Percentiles rank a stretch among this genome's conserved stretches.
phyloP scores from a whole-genome alignment of 306 rosid species.

The Pueraria montana region DNA sequence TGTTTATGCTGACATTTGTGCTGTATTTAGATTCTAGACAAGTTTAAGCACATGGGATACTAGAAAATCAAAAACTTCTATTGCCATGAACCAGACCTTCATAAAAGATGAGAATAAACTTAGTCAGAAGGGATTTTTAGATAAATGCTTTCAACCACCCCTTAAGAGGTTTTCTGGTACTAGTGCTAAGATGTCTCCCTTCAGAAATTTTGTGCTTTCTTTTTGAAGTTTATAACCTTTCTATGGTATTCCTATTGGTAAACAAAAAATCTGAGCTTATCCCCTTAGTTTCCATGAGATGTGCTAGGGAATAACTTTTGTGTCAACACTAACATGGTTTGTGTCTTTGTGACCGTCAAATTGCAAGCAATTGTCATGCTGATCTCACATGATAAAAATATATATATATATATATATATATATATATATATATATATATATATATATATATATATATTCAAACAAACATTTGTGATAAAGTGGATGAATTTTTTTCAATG shows the following conservation, averaged over 20 bases:
- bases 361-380: slow-evolving; percentile 11
- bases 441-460: no score
- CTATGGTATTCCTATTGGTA: not conserved
- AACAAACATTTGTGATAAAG: not conserved
- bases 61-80: not conserved
- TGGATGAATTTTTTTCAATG: slow-evolving; percentile 11
- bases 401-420: no score
- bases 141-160: not conserved
- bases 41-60: not conserved
- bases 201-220: not conserved
- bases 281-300: not conserved
- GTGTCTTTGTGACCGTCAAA: not conserved
- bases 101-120: not conserved
- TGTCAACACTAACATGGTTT: slow-evolving; percentile 6
- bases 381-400: slow-evolving; percentile 6
- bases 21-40: not conserved
- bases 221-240: not conserved
- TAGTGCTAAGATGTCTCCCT: not conserved
- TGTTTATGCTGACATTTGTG: not conserved
- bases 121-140: not conserved
- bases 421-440: no score
- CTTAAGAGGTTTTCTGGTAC: not conserved
- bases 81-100: not conserved
- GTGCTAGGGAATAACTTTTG: not conserved
- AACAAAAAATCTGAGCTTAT: slow-evolving; percentile 4